Percentiles rank a stretch among this genome's conserved stretches.
Conservation (phyloP, 495 filamentous ascomycete species). For the Lentithecium fluviatile region DNA sequence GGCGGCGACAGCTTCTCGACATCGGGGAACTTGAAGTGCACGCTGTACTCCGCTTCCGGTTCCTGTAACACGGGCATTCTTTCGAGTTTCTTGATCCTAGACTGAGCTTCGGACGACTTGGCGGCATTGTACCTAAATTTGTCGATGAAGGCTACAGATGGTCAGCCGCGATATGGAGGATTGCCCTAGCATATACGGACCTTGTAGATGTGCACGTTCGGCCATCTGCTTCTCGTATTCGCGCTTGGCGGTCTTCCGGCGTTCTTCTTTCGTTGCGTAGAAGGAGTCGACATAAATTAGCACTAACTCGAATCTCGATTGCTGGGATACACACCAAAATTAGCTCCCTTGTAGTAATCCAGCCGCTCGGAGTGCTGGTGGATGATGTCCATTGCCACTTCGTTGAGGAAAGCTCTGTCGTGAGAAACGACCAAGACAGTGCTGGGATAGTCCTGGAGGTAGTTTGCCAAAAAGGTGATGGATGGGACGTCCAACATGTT, state of each 20-base stretch:
- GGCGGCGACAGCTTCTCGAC: conserved; percentile 97
- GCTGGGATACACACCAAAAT: conserved; percentile 61
- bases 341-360: conserved; percentile 98
- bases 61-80: conserved; percentile 89
- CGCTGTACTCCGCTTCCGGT: conserved; percentile 90
- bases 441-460: conserved; percentile 90
- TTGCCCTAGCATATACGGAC: conserved; percentile 9
- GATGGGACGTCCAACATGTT: conserved; percentile 99
- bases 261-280: conserved; percentile 96
- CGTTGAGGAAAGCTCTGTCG: conserved; percentile 98
- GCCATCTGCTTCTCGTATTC: conserved; percentile 99
- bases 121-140: conserved; percentile 99
- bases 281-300: conserved; percentile 66
- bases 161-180: conserved; percentile 9
- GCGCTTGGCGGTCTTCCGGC: conserved; percentile 90
- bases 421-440: conserved; percentile 97
- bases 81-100: conserved; percentile 97
- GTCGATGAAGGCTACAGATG: conserved; percentile 80
- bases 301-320: background rate
- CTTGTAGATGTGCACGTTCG: conserved; percentile 81
- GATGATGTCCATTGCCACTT: conserved; percentile 99
- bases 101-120: conserved; percentile 97
- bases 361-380: conserved; percentile 96
- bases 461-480: conserved; percentile 98
- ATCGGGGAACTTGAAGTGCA: conserved; percentile 97